Base-by-base conservation (phyloP, 768 basidiomycete genomes). In the Lactarius deliciosus region DNA sequence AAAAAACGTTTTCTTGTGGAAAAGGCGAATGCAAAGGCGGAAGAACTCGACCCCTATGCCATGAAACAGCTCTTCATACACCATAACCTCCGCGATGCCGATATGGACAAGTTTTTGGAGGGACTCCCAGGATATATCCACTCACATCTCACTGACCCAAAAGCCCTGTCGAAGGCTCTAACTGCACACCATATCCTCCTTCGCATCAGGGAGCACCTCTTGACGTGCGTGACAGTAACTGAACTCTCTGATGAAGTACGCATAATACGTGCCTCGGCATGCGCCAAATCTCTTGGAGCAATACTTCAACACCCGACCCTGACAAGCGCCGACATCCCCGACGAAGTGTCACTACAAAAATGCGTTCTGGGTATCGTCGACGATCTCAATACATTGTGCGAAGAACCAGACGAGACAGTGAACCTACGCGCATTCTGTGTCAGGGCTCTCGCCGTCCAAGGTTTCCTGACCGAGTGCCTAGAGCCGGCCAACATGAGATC, bases 21-120 rank as follows among this genome's bases (percentile, higher is more conserved):
- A 2, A 11, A 66, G 16, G 45, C 56, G 6, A 25, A 57, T 9
- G 25, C 6, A 15, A 11, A 4, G 20, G 56, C 55, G 11, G 34
- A 16, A 8, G 9, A 25, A 22, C 65, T 66, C 10, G 65, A 66
- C 28, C 15, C 5, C 36, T 58, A 57, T 11, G 65, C 61, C 28
- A 38, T 66, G 55, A 6, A 53, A 13, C 62, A 61, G 65, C 56
- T 66, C n/a, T 57, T 66, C 20, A 56, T 11, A 6, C 25, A 61
- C 28, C 2, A 58, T 10, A 60, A 66, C 34, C 62, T 66, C n/a
- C 41, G 22, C 36, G 61, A 66, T 38, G 6, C 2, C n/a, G 61
- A 62, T 25, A 66, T 66, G 65, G 60, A 66, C 56, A 62, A 10
- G 16, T 66, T 62, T 25, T 40, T 62, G 10, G 56, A 58, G 41